A percentile compares a stretch with the other conserved stretches of the same genome.
These are phyloP conservation scores for Blastocystis sp. DNA, from an alignment of 352 stramenopile species.

Conservation along the genomic window DNA sequence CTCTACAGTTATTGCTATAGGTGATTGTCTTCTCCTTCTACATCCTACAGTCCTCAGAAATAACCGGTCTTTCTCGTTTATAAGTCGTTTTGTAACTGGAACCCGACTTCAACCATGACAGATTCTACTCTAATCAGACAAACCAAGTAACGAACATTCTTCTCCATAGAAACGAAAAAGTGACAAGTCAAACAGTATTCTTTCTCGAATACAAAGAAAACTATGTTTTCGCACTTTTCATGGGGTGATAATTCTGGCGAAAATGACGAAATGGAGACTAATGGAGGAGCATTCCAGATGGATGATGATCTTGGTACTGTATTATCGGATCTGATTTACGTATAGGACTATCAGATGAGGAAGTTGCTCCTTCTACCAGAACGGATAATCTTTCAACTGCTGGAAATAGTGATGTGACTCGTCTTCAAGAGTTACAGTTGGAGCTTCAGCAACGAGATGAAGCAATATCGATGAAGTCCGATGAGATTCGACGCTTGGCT, in stretches of 20 bases:
- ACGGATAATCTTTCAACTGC: background rate
- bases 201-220: background rate
- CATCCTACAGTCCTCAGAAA: background rate
- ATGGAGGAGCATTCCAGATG: conserved; percentile 38
- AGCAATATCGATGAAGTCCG: background rate
- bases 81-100: conserved; percentile 29
- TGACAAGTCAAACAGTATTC: background rate
- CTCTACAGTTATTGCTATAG: too few species aligned
- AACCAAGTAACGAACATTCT: background rate
- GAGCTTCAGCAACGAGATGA: background rate
- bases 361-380: background rate
- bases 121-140: background rate
- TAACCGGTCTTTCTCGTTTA: background rate
- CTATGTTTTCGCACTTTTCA: conserved; percentile 20
- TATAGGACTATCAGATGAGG: conserved; percentile 19
- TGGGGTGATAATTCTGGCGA: background rate
- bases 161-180: background rate
- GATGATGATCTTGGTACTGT: conserved; percentile 44
- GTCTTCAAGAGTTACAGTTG: background rate
- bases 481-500: background rate
- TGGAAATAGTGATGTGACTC: background rate
- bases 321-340: background rate
- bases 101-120: conserved; percentile 4
- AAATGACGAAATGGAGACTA: background rate
- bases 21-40: too few species aligned